Base-by-base conservation (phyloP, 2,329 filamentous ascomycete species). In the Ramularia collo-cygni region DNA sequence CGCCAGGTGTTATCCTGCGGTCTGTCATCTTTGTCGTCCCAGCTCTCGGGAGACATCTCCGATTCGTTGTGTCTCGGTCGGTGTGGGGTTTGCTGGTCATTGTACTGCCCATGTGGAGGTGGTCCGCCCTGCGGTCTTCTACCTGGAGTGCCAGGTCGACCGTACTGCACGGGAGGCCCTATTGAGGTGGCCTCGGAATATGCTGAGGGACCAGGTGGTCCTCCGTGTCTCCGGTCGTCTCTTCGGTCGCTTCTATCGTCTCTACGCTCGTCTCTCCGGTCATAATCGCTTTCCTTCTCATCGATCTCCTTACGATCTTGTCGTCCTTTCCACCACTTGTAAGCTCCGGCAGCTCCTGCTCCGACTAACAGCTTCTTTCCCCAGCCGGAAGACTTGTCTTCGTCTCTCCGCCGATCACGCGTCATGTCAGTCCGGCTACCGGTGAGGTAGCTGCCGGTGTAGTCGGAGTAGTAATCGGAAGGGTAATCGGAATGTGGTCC, bases 341-440 rank as follows among this genome's bases (percentile, higher is more conserved):
- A 78, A 24, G 72, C 75, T 6, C 75, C 77, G 15, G 75, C 67
- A 36, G 72, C 72, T 15, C 76, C 74, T 4, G 72, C 76, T 26
- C 67, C 70, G 21, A 72, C 71, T 39, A 76, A 58, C 9, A 67
- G 64, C 24, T 69, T 72, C 36, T 71, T 58, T 17, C 62, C 63
- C 51, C 67, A 67, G 40, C 56, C 53, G 8, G 39, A 43, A 21
- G 15, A 18, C 34, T 46, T 50, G 36, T 40, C 42, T 19, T 46
- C 46, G 26, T 45, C 42, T 15, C 36, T 35, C 34, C 63, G 57
- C 18, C 43, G 36, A 19, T 41, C 38, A 32, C 38, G 30, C 66
- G 24, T 76, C 75, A 26, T 76, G 76, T 39, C 73, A 68, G 50
- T 75, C 67, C 52, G 77, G 75, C 30, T 77, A 70, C 50, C 74